Evolutionary conservation across 306 rosid genomes (phyloP), one percentile per base, ranked within the genome.

Genomic region (Carpinus fangiana): DNA sequence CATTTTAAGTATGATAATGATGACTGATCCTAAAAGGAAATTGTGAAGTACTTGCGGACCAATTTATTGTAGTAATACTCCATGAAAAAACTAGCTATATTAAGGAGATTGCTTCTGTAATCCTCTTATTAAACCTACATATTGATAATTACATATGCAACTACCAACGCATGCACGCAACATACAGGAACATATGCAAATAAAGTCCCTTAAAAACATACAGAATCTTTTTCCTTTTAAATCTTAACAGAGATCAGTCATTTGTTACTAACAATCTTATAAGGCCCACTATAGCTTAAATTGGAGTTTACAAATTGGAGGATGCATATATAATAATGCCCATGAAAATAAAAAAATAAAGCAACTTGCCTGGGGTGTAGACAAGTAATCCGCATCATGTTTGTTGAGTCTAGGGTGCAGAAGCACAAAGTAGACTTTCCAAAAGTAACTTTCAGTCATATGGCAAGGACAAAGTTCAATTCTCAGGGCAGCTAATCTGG

Each of bases 351-450:
- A 1, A 57, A 18, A 18, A 28, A 52, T 71, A 16, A 36, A 20
- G 70, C 77, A 68, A 74, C 84, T 80, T 72, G 93, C 99, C 97
- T 89, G 98, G 73, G 86, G 83, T 65, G 99, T 81, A 43, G 96
- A 93, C 83, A 95, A 89, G 83, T 86, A 38, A 79, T 79, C 98
- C 0, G 99, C 90, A 59, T 95, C 99, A 56, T 82, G 91, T 71
- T 95, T 95, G 71, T 88, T 87, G 23, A 95, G 94, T 82, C 99
- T 86, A 10, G 99, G 91, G 84, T 92, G 97, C 85, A 95, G 81
- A 81, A 95, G 98, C 65, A 95, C 98, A 45, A 95, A 95, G 79
- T 95, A 95, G 43, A 95, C 98, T 84, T 92, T 91, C 98, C 98
- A 95, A 85, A 95, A 95, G 90, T 90, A 95, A 79, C 92, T 84